Conservation (phyloP, 2,329 filamentous ascomycete species). For the Colletotrichum sojae region DNA sequence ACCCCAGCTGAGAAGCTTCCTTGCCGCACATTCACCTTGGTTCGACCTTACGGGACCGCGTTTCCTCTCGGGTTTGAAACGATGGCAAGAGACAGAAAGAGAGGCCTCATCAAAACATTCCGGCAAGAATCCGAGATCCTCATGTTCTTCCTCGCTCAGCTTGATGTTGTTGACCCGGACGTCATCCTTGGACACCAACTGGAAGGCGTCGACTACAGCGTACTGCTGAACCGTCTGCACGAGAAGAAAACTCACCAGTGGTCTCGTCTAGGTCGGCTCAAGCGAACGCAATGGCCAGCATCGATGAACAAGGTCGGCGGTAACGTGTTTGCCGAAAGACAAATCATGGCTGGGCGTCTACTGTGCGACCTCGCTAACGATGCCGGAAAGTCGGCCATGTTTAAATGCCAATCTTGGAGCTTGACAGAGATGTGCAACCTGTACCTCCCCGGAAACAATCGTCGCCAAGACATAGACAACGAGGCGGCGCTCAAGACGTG, state of each 20-base stretch:
- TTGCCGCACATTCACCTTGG: conserved; percentile 91
- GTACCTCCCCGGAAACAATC: conserved; percentile 81
- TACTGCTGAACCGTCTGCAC: conserved; percentile 87
- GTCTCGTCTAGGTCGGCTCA: conserved; percentile 92
- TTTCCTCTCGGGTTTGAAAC: conserved; percentile 92
- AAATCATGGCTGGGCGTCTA: conserved; percentile 88
- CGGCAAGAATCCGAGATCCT: conserved; percentile 89
- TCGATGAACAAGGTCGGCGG: conserved; percentile 88
- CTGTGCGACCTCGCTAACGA: conserved; percentile 97
- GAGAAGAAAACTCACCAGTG: conserved; percentile 94
- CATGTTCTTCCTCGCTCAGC: conserved; percentile 88
- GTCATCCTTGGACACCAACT: conserved; percentile 94
- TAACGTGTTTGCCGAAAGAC: conserved; percentile 93
- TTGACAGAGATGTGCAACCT: conserved; percentile 97
- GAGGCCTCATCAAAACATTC: conserved; percentile 83
- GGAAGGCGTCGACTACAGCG: conserved; percentile 97
- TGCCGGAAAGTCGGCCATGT: conserved; percentile 96
- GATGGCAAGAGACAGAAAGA: conserved; percentile 78
- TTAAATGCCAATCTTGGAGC: conserved; percentile 97
- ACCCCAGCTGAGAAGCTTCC: conserved; percentile 90
- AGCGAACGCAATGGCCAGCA: conserved; percentile 87
- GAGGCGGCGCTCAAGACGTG: conserved; percentile 89
- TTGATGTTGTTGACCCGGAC: conserved; percentile 92
- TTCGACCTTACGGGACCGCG: conserved; percentile 78
- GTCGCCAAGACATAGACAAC: conserved; percentile 88